Percentiles rank a stretch among this genome's conserved stretches.
phyloP scores from a whole-genome alignment of 148 eudicot species.

The Amaranthus palmeri region DNA sequence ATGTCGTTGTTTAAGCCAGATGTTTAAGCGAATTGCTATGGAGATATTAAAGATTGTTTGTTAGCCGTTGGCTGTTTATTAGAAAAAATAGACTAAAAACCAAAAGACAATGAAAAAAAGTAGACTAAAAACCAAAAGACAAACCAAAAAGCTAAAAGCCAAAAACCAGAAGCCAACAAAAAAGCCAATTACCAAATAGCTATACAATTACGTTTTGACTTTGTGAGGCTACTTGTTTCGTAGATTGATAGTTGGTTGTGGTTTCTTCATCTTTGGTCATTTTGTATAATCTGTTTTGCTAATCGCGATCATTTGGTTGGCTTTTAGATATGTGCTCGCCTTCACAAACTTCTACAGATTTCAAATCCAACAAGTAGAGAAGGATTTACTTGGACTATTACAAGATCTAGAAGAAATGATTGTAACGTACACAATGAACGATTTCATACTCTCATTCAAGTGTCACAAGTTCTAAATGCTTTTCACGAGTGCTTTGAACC shows the following conservation, averaged over 20 bases:
- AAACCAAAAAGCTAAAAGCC: no score
- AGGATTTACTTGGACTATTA: slow-evolving; percentile 43
- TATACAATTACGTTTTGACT: not conserved
- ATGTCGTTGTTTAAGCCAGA: no score
- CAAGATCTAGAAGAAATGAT: slow-evolving; percentile 48
- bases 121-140: no score
- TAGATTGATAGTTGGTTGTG: not conserved
- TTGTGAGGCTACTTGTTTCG: not conserved
- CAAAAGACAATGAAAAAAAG: no score
- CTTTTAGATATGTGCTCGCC: slow-evolving; percentile 45
- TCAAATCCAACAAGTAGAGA: slow-evolving; percentile 32
- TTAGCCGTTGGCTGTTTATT: no score
- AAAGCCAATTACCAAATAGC: no score
- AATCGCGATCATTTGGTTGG: slow-evolving; percentile 2
- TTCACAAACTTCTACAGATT: slow-evolving; percentile 38
- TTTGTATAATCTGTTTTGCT: not conserved
- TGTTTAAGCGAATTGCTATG: no score
- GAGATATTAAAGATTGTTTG: no score
- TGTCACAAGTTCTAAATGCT: slow-evolving; percentile 39
- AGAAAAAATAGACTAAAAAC: no score
- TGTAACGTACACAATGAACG: slow-evolving; percentile 41
- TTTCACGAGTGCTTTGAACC: slow-evolving; percentile 54
- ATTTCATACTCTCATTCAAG: slow-evolving; percentile 38
- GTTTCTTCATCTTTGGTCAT: not conserved
- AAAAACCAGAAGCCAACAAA: no score